Evolutionary conservation across 768 basidiomycete species (phyloP).

Genomic region (Rubroboletus pulcherrimus): DNA sequence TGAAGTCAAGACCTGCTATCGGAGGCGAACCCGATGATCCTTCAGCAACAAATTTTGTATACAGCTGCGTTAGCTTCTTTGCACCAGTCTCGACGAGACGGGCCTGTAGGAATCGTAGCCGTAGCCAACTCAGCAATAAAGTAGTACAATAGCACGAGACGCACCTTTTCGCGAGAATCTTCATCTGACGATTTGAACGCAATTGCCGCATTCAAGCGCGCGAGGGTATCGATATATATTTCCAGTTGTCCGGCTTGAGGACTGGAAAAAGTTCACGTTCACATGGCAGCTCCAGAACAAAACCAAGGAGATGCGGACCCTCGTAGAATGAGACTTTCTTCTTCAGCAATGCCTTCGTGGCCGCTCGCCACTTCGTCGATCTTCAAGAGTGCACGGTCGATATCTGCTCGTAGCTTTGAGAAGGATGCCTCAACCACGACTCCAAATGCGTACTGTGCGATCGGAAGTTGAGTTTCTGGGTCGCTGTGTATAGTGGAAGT

Average conservation of each 20-base stretch:
- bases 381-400: conserved; percentile 72
- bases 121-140: neutral
- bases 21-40: conserved; percentile 75
- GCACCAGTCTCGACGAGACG: conserved; percentile 78
- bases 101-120: conserved; percentile 34
- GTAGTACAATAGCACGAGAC: neutral
- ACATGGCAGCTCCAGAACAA: neutral
- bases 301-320: conserved; percentile 44
- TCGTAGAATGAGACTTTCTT: conserved; percentile 74
- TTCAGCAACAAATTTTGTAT: conserved; percentile 86
- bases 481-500: conserved; percentile 73
- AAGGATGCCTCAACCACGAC: neutral
- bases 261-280: conserved; percentile 33
- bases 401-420: conserved; percentile 47
- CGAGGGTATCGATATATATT: conserved; percentile 66
- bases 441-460: conserved; percentile 55
- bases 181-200: conserved; percentile 66
- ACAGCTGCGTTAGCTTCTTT: conserved; percentile 77
- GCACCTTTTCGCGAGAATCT: conserved; percentile 54
- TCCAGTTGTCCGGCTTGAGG: conserved; percentile 68
- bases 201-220: conserved; percentile 73
- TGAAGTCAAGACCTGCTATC: conserved; percentile 53
- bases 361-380: conserved; percentile 77
- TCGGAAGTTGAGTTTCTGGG: conserved; percentile 69
- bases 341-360: conserved; percentile 69